Percentiles rank a stretch among this genome's conserved stretches.
These are phyloP conservation scores for Athelia sp. DNA, from an alignment of 1,284 basidiomycete species.

Conservation along the genomic window DNA sequence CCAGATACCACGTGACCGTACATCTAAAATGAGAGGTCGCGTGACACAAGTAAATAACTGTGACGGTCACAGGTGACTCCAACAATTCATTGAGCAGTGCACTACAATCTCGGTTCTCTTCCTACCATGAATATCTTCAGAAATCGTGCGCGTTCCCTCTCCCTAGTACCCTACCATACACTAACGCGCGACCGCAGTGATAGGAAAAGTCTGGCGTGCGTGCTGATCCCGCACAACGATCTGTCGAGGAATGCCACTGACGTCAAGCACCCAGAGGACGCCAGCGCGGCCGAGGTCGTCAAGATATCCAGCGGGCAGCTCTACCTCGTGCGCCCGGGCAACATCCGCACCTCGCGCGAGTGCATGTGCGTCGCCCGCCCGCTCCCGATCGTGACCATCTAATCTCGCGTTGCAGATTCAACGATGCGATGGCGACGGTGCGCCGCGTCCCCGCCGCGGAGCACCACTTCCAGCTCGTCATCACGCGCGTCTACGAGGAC, in stretches of 20 bases:
- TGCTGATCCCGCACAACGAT: too few relatives aligned
- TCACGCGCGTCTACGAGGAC: constrained; percentile 93
- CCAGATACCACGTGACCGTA: too few relatives aligned
- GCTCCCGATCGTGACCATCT: not conserved
- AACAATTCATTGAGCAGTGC: constrained; percentile 6
- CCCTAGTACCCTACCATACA: constrained; percentile 9
- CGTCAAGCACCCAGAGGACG: constrained; percentile 50
- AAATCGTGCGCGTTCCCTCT: constrained; percentile 57
- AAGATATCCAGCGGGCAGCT: constrained; percentile 93
- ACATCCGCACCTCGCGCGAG: constrained; percentile 88
- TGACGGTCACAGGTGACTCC: not conserved
- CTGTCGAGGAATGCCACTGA: constrained; percentile 15
- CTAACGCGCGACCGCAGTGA: constrained; percentile 45
- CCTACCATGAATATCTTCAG: constrained; percentile 72
- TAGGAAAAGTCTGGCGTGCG: constrained; percentile 91
- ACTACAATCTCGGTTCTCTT: constrained; percentile 15
- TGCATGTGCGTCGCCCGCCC: constrained; percentile 77
- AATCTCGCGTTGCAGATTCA: constrained; percentile 58
- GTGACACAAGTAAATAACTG: too few relatives aligned
- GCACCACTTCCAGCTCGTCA: constrained; percentile 93
- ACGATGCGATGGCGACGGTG: constrained; percentile 93
- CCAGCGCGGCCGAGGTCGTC: constrained; percentile 88
- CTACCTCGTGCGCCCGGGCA: constrained; percentile 87
- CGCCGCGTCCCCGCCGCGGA: constrained; percentile 80
- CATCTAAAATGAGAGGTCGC: too few relatives aligned